A percentile compares a stretch with the other conserved stretches of the same genome.
Evolutionary conservation across 805 yeast species (phyloP).

Genomic region (Saccharomycopsis sp.): DNA sequence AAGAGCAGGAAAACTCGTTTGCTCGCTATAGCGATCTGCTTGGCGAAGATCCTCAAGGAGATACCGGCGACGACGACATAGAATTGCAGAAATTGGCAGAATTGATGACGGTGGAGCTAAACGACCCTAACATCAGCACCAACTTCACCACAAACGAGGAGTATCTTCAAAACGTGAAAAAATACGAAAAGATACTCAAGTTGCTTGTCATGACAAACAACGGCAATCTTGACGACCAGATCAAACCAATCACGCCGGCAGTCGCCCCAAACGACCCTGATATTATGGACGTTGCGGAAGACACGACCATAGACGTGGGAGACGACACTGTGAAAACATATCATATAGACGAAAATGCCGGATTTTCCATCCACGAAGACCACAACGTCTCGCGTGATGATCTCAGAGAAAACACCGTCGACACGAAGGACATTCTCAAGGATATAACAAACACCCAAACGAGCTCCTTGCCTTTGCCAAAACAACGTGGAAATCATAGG

Average conservation of each 20-base stretch:
- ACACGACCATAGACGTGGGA: slow-evolving; percentile 18
- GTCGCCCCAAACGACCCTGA: neutral
- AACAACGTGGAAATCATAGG: slow-evolving; percentile 2
- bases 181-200: slow-evolving; percentile 25
- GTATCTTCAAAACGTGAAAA: slow-evolving; percentile 7
- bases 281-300: slow-evolving; percentile 7
- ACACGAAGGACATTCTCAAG: slow-evolving; percentile 7
- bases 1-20: too few species aligned
- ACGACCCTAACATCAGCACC: slow-evolving; percentile 1
- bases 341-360: slow-evolving; percentile 14
- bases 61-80: slow-evolving; percentile 5
- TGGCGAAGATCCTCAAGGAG: neutral
- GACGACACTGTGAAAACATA: slow-evolving; percentile 17
- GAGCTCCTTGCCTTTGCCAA: slow-evolving; percentile 5
- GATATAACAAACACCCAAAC: slow-evolving; percentile 4
- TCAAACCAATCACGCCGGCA: neutral
- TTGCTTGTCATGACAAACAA: slow-evolving; percentile 17
- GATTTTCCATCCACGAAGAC: slow-evolving; percentile 10
- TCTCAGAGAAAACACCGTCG: neutral
- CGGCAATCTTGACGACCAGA: slow-evolving; percentile 8
- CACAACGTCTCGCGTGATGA: neutral
- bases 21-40: too few species aligned
- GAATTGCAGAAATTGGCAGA: slow-evolving; percentile 10
- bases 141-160: slow-evolving; percentile 4
- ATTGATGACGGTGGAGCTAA: slow-evolving; percentile 12